Evolutionary conservation across 2,329 filamentous ascomycete genomes (phyloP).

Genomic region (Sclerotiophoma versabilis): DNA sequence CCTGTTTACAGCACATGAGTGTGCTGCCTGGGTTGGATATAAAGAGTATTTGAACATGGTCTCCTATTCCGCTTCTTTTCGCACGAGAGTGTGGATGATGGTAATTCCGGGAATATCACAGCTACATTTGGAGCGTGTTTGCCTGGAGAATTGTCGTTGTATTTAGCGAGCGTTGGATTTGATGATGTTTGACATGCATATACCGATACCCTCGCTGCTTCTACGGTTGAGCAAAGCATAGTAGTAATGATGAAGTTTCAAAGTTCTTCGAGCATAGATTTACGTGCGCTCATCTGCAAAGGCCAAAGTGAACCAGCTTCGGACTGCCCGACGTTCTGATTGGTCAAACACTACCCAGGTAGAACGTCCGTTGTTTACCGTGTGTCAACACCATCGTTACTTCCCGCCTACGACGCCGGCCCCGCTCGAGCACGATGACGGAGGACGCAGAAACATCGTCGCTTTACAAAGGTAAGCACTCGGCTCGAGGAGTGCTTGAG

Average conservation of each 20-base stretch:
- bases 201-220: conserved; percentile 47
- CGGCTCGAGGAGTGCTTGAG: background rate
- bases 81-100: conserved; percentile 7
- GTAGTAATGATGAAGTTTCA: background rate
- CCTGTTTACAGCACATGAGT: conserved; percentile 53
- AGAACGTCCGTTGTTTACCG: conserved; percentile 38
- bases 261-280: background rate
- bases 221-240: conserved; percentile 28
- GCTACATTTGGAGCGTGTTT: conserved; percentile 15
- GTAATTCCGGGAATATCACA: conserved; percentile 14
- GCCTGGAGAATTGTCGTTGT: conserved; percentile 8
- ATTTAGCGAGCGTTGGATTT: conserved; percentile 22
- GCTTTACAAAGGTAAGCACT: conserved; percentile 39
- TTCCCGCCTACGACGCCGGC: conserved; percentile 7
- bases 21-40: conserved; percentile 3
- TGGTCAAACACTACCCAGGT: too few relatives aligned
- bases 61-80: background rate
- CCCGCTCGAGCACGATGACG: conserved; percentile 25
- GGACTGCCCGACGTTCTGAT: conserved; percentile 12
- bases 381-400: conserved; percentile 30
- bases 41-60: background rate
- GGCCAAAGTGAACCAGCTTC: background rate
- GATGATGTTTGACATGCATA: conserved; percentile 28
- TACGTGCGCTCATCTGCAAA: background rate
- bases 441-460: conserved; percentile 38